Evolutionary conservation across 768 basidiomycete genomes (phyloP).

Genomic region (Terana coerulea): DNA sequence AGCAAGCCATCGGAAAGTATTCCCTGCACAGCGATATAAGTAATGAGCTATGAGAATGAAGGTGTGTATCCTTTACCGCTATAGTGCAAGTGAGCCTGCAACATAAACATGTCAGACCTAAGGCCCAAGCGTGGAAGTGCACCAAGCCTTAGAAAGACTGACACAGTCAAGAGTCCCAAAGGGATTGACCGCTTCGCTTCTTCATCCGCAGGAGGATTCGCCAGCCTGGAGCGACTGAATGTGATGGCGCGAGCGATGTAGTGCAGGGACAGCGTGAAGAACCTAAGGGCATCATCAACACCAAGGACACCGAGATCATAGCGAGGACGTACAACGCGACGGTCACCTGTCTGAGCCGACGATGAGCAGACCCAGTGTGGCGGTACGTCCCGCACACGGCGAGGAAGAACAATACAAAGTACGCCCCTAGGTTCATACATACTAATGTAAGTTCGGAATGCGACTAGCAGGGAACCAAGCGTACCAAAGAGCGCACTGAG

Average conservation of each 20-base stretch:
- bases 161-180: no score
- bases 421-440: no score
- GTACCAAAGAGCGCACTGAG: conserved; percentile 2
- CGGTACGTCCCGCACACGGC: conserved; percentile 20
- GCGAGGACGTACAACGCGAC: conserved; percentile 15
- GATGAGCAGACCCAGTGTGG: not conserved
- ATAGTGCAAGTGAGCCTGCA: conserved; percentile 14
- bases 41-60: no score
- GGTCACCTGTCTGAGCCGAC: conserved; percentile 17
- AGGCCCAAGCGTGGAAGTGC: no score
- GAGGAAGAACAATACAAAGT: conserved; percentile 18
- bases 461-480: not conserved
- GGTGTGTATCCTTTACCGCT: no score
- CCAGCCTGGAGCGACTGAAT: conserved; percentile 16
- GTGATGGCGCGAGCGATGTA: conserved; percentile 18
- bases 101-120: no score
- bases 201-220: conserved; percentile 10
- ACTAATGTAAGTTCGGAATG: no score
- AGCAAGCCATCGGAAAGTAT: conserved; percentile 21
- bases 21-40: no score
- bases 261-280: conserved; percentile 16
- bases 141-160: no score
- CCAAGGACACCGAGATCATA: not conserved
- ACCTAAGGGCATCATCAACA: conserved; percentile 6
- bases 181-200: conserved; percentile 4